These are phyloP conservation scores for Apiospora koreana DNA, from an alignment of 2,329 filamentous ascomycete genomes.

Conservation along the genomic window DNA sequence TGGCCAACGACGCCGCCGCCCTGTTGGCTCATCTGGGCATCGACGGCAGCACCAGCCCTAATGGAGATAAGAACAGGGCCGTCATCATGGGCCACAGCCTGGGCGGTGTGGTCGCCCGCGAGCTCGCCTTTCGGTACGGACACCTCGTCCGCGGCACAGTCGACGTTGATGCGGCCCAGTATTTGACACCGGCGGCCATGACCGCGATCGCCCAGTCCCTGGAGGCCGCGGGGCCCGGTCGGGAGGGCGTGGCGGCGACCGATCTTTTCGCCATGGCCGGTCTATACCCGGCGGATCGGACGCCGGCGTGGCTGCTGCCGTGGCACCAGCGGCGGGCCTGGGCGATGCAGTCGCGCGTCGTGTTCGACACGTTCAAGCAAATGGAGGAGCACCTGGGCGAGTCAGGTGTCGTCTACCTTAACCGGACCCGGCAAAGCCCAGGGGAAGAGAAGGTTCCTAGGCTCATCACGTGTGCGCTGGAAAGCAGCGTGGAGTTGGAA, in stretches of 20 bases:
- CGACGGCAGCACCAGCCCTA: too few relatives aligned
- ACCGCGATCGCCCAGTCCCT: neutral
- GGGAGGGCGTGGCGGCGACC: neutral
- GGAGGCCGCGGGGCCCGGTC: neutral
- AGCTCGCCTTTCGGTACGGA: neutral
- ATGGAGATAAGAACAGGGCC: too few relatives aligned
- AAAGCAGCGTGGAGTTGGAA: neutral
- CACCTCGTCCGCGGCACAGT: constrained; percentile 9
- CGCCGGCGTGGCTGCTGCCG: constrained; percentile 9
- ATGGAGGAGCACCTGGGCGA: constrained; percentile 12
- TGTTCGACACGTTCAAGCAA: neutral
- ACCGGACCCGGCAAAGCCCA: neutral
- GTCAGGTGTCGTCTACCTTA: neutral
- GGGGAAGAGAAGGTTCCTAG: neutral
- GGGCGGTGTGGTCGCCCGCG: constrained; percentile 8
- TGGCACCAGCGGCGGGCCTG: constrained; percentile 12
- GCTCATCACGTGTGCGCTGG: neutral
- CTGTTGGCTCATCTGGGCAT: constrained; percentile 10
- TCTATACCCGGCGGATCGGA: neutral
- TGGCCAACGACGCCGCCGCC: constrained; percentile 13
- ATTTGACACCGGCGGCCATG: neutral
- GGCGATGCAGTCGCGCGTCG: constrained; percentile 2
- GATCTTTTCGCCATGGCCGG: neutral
- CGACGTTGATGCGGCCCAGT: constrained; percentile 12
- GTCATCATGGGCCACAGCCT: constrained; percentile 16